These are phyloP conservation scores for Uncinocarpus reesii DNA, from an alignment of 2,329 filamentous ascomycete genomes.

Conservation along the genomic window DNA sequence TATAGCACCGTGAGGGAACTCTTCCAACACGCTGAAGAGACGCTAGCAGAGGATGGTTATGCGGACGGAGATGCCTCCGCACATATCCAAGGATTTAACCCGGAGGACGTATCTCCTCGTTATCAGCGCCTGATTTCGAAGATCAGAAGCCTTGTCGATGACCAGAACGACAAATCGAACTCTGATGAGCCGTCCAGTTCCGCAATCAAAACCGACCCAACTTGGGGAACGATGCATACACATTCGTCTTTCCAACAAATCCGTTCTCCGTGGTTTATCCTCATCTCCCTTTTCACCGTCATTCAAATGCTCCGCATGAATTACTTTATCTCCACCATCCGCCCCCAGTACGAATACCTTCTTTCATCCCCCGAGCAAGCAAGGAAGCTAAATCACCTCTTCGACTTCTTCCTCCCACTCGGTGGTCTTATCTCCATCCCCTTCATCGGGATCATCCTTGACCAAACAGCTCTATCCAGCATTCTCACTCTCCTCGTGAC, in stretches of 20 bases:
- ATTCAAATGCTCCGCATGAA: slow-evolving; percentile 71
- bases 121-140: slow-evolving; percentile 40
- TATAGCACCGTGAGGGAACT: slow-evolving; percentile 83
- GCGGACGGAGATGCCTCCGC: slow-evolving; percentile 29
- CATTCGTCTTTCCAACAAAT: slow-evolving; percentile 63
- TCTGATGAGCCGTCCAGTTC: slow-evolving; percentile 18
- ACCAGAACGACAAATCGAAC: slow-evolving; percentile 10
- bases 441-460: slow-evolving; percentile 71
- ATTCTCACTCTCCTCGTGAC: slow-evolving; percentile 61
- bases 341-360: slow-evolving; percentile 69
- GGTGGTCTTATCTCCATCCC: slow-evolving; percentile 74
- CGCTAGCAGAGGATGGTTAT: slow-evolving; percentile 40
- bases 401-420: slow-evolving; percentile 69
- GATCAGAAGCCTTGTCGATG: slow-evolving; percentile 49
- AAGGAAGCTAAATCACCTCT: slow-evolving; percentile 66
- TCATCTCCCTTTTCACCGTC: slow-evolving; percentile 68
- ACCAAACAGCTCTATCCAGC: slow-evolving; percentile 61
- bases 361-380: slow-evolving; percentile 54
- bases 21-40: slow-evolving; percentile 57
- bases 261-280: slow-evolving; percentile 68
- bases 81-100: not conserved
- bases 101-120: not conserved
- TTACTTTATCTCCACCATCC: slow-evolving; percentile 76
- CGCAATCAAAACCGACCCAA: slow-evolving; percentile 48
- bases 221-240: slow-evolving; percentile 79